Percentiles rank a stretch among this genome's conserved stretches.
Evolutionary conservation across 768 basidiomycete genomes (phyloP).

Genomic region (Wakefieldia striispora): DNA sequence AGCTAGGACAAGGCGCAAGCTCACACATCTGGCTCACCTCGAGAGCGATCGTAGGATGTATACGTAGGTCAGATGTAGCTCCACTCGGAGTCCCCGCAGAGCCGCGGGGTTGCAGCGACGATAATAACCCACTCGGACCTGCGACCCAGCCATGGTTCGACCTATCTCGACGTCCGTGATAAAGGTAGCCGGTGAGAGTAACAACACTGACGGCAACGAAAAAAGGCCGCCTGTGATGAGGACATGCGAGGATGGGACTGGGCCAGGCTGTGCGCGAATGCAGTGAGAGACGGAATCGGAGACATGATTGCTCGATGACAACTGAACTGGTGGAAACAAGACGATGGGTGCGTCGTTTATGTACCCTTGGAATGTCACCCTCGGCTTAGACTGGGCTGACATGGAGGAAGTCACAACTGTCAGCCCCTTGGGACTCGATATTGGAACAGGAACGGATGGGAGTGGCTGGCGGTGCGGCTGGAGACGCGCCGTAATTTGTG

Average conservation of each 20-base stretch:
- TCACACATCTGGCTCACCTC: slow-evolving; percentile 1
- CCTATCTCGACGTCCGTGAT: slow-evolving; percentile 2
- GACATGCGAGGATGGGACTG: neutral
- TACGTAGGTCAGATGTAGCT: neutral
- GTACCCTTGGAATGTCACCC: slow-evolving; percentile 3
- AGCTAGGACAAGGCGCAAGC: neutral
- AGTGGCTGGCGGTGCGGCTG: neutral
- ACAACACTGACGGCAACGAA: slow-evolving; percentile 11
- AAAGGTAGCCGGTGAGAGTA: slow-evolving; percentile 10
- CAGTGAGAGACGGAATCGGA: slow-evolving; percentile 15
- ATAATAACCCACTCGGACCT: slow-evolving; percentile 2
- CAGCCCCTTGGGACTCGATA: neutral
- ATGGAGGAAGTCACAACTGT: too few species aligned
- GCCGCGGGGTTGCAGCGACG: slow-evolving; percentile 6
- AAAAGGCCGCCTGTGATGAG: slow-evolving; percentile 16
- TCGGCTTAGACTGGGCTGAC: too few species aligned
- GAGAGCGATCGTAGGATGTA: slow-evolving; percentile 9
- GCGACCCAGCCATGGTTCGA: slow-evolving; percentile 8
- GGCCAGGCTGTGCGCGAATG: neutral
- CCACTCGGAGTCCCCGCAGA: neutral
- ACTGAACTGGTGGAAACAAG: neutral
- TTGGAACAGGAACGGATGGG: neutral
- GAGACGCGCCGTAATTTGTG: neutral
- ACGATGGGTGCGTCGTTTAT: slow-evolving; percentile 1
- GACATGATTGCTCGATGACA: slow-evolving; percentile 13